Percentiles rank a stretch among this genome's conserved stretches.
Evolutionary conservation across 805 yeast genomes (phyloP).

Genomic region (Saturnispora galanensis): DNA sequence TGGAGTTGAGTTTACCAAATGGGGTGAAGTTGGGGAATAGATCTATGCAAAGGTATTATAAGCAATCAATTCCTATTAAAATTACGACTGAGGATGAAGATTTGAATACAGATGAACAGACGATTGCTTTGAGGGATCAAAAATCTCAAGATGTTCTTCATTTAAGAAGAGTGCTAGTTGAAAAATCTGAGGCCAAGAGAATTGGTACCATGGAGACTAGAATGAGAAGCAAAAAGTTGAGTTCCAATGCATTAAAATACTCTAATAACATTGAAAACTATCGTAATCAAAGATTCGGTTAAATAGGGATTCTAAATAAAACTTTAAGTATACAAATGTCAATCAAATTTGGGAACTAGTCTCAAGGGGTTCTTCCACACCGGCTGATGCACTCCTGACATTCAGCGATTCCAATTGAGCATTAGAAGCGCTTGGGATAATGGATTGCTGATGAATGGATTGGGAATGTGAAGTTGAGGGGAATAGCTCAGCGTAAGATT

Average conservation of each 20-base stretch:
- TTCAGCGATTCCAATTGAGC: slow-evolving; percentile 4
- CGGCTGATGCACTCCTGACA: background rate
- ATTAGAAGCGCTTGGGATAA: background rate
- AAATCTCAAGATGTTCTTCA: slow-evolving; percentile 13
- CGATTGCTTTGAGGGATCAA: slow-evolving; percentile 15
- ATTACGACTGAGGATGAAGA: slow-evolving; percentile 43
- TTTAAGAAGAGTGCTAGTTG: slow-evolving; percentile 10
- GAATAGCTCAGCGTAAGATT: slow-evolving; percentile 4
- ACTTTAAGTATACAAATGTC: background rate
- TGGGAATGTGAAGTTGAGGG: background rate
- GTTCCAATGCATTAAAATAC: slow-evolving; percentile 43
- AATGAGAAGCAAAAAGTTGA: slow-evolving; percentile 24
- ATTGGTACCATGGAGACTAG: slow-evolving; percentile 18
- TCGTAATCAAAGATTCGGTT: slow-evolving; percentile 29
- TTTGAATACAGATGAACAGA: slow-evolving; percentile 54
- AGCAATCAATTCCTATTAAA: slow-evolving; percentile 42
- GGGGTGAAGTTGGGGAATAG: slow-evolving; percentile 79
- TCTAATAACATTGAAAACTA: slow-evolving; percentile 70
- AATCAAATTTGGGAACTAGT: slow-evolving; percentile 10
- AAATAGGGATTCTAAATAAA: background rate
- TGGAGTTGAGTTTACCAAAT: slow-evolving; percentile 60
- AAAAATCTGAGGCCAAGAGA: slow-evolving; percentile 37
- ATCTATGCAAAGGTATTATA: slow-evolving; percentile 52
- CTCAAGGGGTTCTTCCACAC: slow-evolving; percentile 9
- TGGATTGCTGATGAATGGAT: background rate